Percentiles rank a stretch among this genome's conserved stretches.
phyloP scores from a whole-genome alignment of 305 asterid species.

The Fraxinus ornus region DNA sequence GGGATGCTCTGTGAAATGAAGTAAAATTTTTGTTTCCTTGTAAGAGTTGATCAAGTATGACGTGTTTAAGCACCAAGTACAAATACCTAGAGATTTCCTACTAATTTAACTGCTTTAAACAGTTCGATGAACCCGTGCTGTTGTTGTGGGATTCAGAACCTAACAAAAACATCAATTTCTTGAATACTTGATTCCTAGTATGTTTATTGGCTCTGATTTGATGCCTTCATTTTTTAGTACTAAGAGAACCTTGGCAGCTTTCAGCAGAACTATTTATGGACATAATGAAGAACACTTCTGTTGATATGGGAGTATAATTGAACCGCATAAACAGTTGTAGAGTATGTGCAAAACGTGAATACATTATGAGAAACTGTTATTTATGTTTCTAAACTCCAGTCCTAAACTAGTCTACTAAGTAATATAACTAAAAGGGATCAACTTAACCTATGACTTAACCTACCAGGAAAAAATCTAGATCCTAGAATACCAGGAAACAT shows the following conservation, averaged over 20 bases:
- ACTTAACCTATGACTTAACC: neutral
- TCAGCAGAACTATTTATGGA: neutral
- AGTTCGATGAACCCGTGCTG: neutral
- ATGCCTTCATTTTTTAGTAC: neutral
- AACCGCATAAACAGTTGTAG: neutral
- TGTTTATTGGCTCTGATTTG: neutral
- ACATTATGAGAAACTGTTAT: neutral
- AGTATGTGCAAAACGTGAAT: neutral
- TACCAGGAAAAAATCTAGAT: neutral
- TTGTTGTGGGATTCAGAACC: neutral
- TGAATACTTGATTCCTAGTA: neutral
- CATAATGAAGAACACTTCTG: neutral
- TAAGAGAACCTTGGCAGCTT: neutral
- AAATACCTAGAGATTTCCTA: neutral
- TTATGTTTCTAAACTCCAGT: neutral
- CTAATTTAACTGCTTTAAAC: neutral
- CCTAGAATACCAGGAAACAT: neutral
- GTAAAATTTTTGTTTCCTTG: neutral
- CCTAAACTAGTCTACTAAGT: neutral
- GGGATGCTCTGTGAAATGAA: neutral
- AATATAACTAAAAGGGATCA: neutral
- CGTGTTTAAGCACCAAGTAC: neutral
- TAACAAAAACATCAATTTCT: neutral
- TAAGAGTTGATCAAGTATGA: neutral
- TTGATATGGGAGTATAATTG: neutral